A percentile compares a stretch with the other conserved stretches of the same genome.
Conservation (phyloP, 2,329 filamentous ascomycete genomes). For the Sporothrix brunneoviolacea region DNA sequence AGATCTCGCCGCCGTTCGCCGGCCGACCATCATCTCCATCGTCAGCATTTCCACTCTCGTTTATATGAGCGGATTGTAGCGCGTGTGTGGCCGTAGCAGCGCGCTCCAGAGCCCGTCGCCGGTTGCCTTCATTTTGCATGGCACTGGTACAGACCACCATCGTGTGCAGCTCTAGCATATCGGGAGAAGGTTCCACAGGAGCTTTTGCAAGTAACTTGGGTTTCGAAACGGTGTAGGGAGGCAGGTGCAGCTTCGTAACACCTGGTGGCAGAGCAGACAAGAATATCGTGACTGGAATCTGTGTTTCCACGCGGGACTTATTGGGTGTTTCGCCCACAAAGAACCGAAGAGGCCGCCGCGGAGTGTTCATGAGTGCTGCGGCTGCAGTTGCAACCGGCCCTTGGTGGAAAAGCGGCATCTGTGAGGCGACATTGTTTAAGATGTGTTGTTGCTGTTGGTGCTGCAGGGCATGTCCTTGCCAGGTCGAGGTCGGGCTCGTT, state of each 20-base stretch:
- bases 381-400: background rate
- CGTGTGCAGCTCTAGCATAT: conserved; percentile 72
- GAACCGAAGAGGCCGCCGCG: conserved; percentile 14
- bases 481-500: conserved; percentile 12
- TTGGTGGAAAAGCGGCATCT: conserved; percentile 16
- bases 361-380: background rate
- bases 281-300: conserved; percentile 81
- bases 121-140: conserved; percentile 65
- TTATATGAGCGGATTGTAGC: conserved; percentile 22
- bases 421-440: background rate
- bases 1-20: conserved; percentile 85
- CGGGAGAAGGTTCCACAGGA: conserved; percentile 55
- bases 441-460: conserved; percentile 12
- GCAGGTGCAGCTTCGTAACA: conserved; percentile 76
- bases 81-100: conserved; percentile 40
- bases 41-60: conserved; percentile 52
- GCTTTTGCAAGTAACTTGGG: conserved; percentile 81
- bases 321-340: conserved; percentile 56
- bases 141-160: conserved; percentile 88
- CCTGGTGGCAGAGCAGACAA: conserved; percentile 68
- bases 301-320: conserved; percentile 93
- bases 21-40: conserved; percentile 63
- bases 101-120: conserved; percentile 59
- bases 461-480: conserved; percentile 12
- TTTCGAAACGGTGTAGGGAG: conserved; percentile 87